Conservation (phyloP, 2,329 filamentous ascomycete species). For the Fusarium algeriense region DNA sequence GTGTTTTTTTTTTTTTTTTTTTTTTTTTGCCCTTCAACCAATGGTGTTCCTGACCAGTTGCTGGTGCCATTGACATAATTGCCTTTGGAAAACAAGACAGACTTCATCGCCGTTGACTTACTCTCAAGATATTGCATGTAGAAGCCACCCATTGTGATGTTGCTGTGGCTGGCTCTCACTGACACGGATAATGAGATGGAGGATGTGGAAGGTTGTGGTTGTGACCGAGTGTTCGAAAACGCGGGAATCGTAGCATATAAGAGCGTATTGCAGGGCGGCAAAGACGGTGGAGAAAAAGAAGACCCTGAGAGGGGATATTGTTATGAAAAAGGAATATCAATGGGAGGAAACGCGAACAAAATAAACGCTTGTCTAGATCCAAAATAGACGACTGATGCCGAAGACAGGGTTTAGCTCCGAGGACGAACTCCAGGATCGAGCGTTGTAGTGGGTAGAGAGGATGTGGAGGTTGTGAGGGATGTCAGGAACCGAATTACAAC, state of each 20-base stretch:
- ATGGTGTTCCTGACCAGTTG: conserved; percentile 33
- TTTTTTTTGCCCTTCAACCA: background rate
- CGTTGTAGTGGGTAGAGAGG: conserved; percentile 33
- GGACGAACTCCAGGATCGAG: conserved; percentile 32
- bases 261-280: conserved; percentile 30
- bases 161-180: conserved; percentile 36
- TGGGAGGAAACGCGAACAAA: conserved; percentile 27
- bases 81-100: conserved; percentile 21
- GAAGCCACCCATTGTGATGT: conserved; percentile 70
- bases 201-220: conserved; percentile 18
- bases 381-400: conserved; percentile 35
- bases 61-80: conserved; percentile 35
- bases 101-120: conserved; percentile 63
- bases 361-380: conserved; percentile 44
- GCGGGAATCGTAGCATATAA: conserved; percentile 39
- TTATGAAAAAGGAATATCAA: conserved; percentile 25
- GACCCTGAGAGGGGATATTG: conserved; percentile 20
- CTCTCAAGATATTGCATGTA: conserved; percentile 81
- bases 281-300: conserved; percentile 18
- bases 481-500: conserved; percentile 27
- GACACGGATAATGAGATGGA: conserved; percentile 38
- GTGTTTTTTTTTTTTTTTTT: conserved; percentile 39
- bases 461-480: conserved; percentile 26
- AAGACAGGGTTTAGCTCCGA: conserved; percentile 35
- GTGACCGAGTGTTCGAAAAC: conserved; percentile 32